These are phyloP conservation scores for Eimeria brunetti DNA, from an alignment of 169 alveolate species.

Conservation along the genomic window DNA sequence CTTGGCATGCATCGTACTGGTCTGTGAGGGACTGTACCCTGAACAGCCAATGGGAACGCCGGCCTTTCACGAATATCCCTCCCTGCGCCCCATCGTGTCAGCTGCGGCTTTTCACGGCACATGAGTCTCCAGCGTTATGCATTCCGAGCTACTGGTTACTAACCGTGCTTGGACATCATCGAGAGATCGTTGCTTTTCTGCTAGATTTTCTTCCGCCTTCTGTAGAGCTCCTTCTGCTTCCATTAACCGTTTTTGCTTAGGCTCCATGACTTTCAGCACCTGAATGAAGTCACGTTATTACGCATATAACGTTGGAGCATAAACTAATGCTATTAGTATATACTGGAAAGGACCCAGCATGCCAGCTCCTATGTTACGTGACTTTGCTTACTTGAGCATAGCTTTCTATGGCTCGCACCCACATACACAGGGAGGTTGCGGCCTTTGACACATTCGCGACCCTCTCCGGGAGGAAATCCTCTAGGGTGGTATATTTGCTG, in stretches of 20 bases:
- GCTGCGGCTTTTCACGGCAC: neutral
- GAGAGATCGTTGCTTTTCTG: conserved; percentile 41
- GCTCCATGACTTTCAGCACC: conserved; percentile 56
- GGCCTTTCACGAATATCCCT: neutral
- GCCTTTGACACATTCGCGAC: conserved; percentile 89
- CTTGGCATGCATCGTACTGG: conserved; percentile 42
- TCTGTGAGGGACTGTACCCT: conserved; percentile 63
- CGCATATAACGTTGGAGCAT: neutral
- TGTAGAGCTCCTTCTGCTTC: conserved; percentile 27
- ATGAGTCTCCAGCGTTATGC: neutral
- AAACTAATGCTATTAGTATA: too few relatives aligned
- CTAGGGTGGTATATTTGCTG: conserved; percentile 88
- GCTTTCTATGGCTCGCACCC: conserved; percentile 94
- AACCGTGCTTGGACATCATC: conserved; percentile 58
- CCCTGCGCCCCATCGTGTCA: neutral
- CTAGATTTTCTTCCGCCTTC: conserved; percentile 50
- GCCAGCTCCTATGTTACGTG: neutral
- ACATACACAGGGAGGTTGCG: conserved; percentile 91
- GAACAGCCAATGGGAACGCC: neutral
- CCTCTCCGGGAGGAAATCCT: conserved; percentile 88
- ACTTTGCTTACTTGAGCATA: conserved; percentile 84
- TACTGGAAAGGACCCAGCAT: neutral
- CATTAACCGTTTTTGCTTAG: neutral
- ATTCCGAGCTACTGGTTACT: neutral
- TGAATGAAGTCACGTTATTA: neutral